Evolutionary conservation across 2,329 filamentous ascomycete species (phyloP), one percentile per base, ranked within the genome.

Genomic region (Cercospora beticola): DNA sequence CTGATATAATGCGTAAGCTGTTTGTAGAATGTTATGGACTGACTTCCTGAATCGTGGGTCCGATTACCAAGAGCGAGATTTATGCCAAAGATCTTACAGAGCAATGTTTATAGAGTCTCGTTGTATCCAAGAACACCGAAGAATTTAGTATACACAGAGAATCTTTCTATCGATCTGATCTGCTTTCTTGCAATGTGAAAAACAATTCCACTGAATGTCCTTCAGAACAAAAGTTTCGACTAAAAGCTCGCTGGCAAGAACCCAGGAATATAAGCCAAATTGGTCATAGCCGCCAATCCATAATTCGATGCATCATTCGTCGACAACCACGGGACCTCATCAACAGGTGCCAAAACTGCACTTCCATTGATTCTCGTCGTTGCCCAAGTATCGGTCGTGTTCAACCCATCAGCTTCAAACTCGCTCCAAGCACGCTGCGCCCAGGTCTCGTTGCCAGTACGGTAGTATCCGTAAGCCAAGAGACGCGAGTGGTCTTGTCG

Each of bases 281-380:
- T 84, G 73, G 86, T 84, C 67, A 89, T 88, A 0, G 82, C 85
- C 1, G 86, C 84, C 61, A 88, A 70, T 0, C 87, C 87, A 75
- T 88, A 89, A 68, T 86, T 80, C 0, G 86, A 85, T 5, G 83
- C 81, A 52, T 84, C 85, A 71, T 89, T 89, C 0, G 87, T 88
- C 1, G 82, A 81, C 0, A 89, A 72, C 86, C 87, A 89, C 0
- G 79, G 75, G 0, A 86, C 86, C 76, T 89, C 86, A 18, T 87
- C 83, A 0, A 87, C 81, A 0, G 83, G 80, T 2, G 79, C 73
- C 9, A 88, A 71, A 1, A 84, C 83, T 4, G 77, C 76, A 49
- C 82, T 83, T 0, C 83, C 83, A 9, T 78, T 78, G 1, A 88
- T 71, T 3, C 69, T 73, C 18, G 78, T 80, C 3, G 79, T 81